phyloP scores from a whole-genome alignment of 257 asterid genomes.

The Gentiana dahurica region DNA sequence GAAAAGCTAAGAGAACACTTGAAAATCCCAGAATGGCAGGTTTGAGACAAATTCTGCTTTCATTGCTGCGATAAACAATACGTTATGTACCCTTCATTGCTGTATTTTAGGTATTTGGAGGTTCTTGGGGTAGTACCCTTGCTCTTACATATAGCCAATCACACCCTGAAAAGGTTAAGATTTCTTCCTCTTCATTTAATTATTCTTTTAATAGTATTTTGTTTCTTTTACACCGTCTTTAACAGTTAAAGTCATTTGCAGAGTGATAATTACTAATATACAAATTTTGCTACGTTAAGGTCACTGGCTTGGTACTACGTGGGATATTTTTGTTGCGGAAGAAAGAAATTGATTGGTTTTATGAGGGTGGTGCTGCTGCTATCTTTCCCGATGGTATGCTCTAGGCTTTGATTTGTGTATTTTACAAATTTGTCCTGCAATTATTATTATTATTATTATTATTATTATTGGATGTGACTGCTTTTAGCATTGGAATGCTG shows the following conservation, averaged over 20 bases:
- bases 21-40: slow-evolving; percentile 92
- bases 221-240: not conserved
- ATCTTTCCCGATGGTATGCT: slow-evolving; percentile 84
- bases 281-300: slow-evolving; percentile 28
- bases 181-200: not conserved
- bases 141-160: slow-evolving; percentile 86
- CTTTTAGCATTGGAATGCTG: too few species aligned
- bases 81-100: slow-evolving; percentile 15
- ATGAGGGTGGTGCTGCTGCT: slow-evolving; percentile 99
- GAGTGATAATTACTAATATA: not conserved
- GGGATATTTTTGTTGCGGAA: slow-evolving; percentile 88
- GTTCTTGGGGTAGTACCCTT: slow-evolving; percentile 99
- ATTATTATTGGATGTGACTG: too few species aligned
- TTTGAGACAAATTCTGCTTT: slow-evolving; percentile 11
- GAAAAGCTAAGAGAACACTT: slow-evolving; percentile 80
- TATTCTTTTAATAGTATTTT: not conserved
- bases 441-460: too few species aligned
- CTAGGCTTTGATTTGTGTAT: too few species aligned
- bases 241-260: not conserved
- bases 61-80: slow-evolving; percentile 4
- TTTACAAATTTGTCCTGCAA: too few species aligned
- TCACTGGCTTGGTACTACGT: slow-evolving; percentile 81
- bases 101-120: slow-evolving; percentile 83
- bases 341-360: slow-evolving; percentile 96
- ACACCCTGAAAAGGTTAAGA: slow-evolving; percentile 71